Evolutionary conservation across 106 monocot species (phyloP).

Genomic region (Alisma plantagoaquatica): DNA sequence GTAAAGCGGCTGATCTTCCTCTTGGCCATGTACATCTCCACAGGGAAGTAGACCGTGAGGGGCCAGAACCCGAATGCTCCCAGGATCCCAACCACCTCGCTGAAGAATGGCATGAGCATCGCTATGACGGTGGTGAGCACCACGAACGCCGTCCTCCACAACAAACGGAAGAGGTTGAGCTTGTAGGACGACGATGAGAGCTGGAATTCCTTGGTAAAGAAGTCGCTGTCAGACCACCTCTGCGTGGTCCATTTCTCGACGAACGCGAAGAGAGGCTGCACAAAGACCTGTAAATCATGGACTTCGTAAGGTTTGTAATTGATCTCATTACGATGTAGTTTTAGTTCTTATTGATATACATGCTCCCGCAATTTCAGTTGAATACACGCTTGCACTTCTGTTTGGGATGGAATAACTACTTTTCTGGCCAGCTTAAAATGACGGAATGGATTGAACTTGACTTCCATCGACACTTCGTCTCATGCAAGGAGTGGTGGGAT

Average conservation of each 20-base stretch:
- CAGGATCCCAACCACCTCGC: constrained; percentile 18
- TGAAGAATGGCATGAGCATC: constrained; percentile 43
- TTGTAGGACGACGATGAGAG: background rate
- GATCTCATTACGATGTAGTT: too few relatives aligned
- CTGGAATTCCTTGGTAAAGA: constrained; percentile 1
- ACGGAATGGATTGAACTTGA: too few relatives aligned
- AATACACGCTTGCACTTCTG: too few relatives aligned
- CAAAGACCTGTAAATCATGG: background rate
- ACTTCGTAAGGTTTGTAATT: too few relatives aligned
- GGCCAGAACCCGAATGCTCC: constrained; percentile 27
- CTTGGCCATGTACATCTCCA: constrained; percentile 21
- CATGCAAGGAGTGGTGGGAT: too few relatives aligned
- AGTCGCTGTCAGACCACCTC: constrained; percentile 9
- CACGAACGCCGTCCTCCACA: constrained; percentile 28
- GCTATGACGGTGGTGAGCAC: constrained; percentile 19
- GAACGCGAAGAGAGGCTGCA: constrained; percentile 15
- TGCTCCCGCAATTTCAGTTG: too few relatives aligned
- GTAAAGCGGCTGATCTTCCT: constrained; percentile 14
- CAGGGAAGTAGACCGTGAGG: constrained; percentile 22
- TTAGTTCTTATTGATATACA: too few relatives aligned
- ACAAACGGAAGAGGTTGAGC: constrained; percentile 17
- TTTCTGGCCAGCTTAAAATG: too few relatives aligned
- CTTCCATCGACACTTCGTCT: too few relatives aligned
- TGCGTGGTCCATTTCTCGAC: constrained; percentile 7
- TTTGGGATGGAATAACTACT: too few relatives aligned